These are phyloP conservation scores for Cryptococcus sp. DNA, from an alignment of 1,284 basidiomycete genomes.

Conservation along the genomic window DNA sequence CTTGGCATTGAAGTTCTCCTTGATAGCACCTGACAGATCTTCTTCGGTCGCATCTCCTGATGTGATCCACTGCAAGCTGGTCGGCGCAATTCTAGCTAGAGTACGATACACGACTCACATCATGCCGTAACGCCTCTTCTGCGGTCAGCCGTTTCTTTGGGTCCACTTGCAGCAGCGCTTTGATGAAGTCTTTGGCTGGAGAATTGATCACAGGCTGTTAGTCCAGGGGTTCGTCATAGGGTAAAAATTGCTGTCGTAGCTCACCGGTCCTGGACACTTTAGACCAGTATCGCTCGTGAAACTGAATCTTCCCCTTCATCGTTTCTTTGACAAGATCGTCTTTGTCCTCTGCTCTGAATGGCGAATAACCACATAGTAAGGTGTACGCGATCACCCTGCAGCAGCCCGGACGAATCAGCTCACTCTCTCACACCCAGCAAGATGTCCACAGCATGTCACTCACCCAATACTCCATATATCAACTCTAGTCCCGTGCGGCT, in stretches of 20 bases:
- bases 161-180: slow-evolving; percentile 69
- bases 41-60: slow-evolving; percentile 58
- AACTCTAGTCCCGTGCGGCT: slow-evolving; percentile 86
- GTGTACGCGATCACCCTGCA: slow-evolving; percentile 88
- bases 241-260: neutral
- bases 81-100: neutral
- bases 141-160: slow-evolving; percentile 73
- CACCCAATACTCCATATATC: slow-evolving; percentile 93
- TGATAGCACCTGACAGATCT: slow-evolving; percentile 69
- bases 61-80: slow-evolving; percentile 34
- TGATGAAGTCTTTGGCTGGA: slow-evolving; percentile 83
- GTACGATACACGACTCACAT: slow-evolving; percentile 47
- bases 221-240: too few relatives aligned
- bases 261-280: slow-evolving; percentile 75
- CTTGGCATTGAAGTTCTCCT: slow-evolving; percentile 60
- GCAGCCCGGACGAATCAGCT: neutral
- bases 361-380: slow-evolving; percentile 86
- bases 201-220: neutral
- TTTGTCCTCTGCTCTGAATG: slow-evolving; percentile 83
- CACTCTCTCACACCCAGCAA: neutral
- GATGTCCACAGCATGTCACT: slow-evolving; percentile 32
- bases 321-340: slow-evolving; percentile 78
- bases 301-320: slow-evolving; percentile 76
- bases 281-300: slow-evolving; percentile 92
- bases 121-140: slow-evolving; percentile 66